Evolutionary conservation across 306 rosid genomes (phyloP), one percentile per base, ranked within the genome.

Genomic region (Prunus fruticosa): DNA sequence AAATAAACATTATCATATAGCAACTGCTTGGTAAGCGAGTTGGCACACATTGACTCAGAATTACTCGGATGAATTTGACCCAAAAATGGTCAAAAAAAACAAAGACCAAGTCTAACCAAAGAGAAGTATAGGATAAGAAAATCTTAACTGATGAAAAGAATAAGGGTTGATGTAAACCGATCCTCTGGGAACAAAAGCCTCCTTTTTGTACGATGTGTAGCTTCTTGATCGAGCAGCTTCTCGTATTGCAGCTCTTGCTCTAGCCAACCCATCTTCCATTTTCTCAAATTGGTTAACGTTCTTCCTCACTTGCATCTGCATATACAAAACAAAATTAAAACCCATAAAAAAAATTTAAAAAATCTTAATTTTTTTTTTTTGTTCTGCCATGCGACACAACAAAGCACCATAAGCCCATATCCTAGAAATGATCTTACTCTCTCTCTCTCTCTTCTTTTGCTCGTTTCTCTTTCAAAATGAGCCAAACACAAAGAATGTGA

Each of bases 111-210:
- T 65, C 46, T 11, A 67, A 19, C 28, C 2, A 38, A 38, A 25
- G 6, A 41, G 34, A 15, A 77, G n/a, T 14, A 69, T 8, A 14
- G 43, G 6, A 19, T n/a, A 61, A 52, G 18, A n/a, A 74, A 57
- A 77, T 74, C 84, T 84, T 84, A 87, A 87, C 91, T 86, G 90
- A 62, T 82, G 83, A 69, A 88, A 88, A 60, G 88, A 77, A 53
- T 74, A 65, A 72, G 92, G 88, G 72, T 86, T 86, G 53, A 73
- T 67, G 73, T 88, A 86, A 80, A 79, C 72, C 25, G 85, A 52
- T 77, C 92, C 92, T 16, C 20, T 63, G 10, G 88, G 92, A 10
- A 82, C 18, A 77, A 81, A 84, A 12, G 47, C 74, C 4, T 75
- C 78, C 70, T 70, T 41, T 34, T 66, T 46, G 73, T 77, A 77